Base-by-base conservation (phyloP, 768 basidiomycete species). In the Russula compacta region DNA sequence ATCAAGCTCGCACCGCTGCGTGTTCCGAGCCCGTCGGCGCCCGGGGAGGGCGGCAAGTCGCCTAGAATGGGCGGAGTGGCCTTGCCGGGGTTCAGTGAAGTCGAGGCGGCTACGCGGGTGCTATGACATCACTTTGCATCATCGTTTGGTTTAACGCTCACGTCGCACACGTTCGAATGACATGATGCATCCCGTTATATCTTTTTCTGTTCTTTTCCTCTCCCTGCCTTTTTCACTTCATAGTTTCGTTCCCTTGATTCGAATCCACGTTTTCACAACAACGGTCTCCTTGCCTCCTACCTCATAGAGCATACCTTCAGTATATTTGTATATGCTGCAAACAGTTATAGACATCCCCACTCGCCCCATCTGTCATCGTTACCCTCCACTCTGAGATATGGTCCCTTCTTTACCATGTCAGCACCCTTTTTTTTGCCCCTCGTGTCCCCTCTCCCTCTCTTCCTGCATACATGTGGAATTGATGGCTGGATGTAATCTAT, bases 1-100 rank as follows among this genome's bases (percentile, higher is more conserved):
- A 89, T 90, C 61, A 82, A 76, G 55, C 72, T 91, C 4, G 80
- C 89, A 35, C 89, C 89, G 48, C 72, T 90, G 55, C 85, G 85
- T 67, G 72, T 81, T 39, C 71, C 70, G 51, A 68, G 75, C 15
- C 68, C 71, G 39, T 67, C 69, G 9, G 66, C 67, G 46, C 65
- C 49, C 40, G 48, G 57, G n/a, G 65, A 61, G 15, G 52, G 44
- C 15, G 64, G 56, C 14, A 60, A 55, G 35, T 54, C 58, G 19
- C 52, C 56, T n/a, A 57, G 63, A 61, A 60, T 66, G 29, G 55
- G 66, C 57, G 66, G 65, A 11, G 64, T 70, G 17, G 69, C 67
- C 55, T 56, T 71, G 56, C 71, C 71, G 19, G 66, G 70, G 21
- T 71, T 71, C 58, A 71, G 71, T 56, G 69, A 71, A 59, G 58